Evolutionary conservation across 2,329 filamentous ascomycete species (phyloP), one percentile per base, ranked within the genome.

Genomic region (Diatrype stigma): DNA sequence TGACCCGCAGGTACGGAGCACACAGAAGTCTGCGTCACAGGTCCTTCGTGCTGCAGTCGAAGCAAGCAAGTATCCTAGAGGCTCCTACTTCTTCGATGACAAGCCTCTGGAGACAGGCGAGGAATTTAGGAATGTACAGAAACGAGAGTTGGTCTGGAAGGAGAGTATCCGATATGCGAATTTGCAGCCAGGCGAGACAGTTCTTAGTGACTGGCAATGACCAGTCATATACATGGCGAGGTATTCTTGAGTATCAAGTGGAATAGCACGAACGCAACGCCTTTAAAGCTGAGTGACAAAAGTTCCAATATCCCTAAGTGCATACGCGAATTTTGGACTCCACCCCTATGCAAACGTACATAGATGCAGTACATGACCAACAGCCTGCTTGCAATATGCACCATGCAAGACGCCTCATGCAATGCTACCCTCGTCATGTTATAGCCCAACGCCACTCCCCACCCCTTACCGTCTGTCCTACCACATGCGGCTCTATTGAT

Each of bases 141-240:
- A 49, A 42, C 35, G 44, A 32, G 44, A 47, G 6, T 28, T 49
- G 16, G 37, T 52, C 14, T 52, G 51, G 51, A 52, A 49, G 44
- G 51, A 52, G 44, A 49, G 19, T 26, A n/a, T 47, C n/a, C 42
- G 42, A 23, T 49, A 49, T 22, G 32, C 51, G 22, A 35, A 47
- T 7, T 7, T 52, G n/a, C 17, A 52, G 30, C 19, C 22, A 14
- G 47, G 51, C 2, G 51, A 52, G 35, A 49, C 44, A 16, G 21
- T 49, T 14, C 26, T 52, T 5, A 35, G 17, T 11, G 11, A 52
- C 21, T 52, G 44, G 51, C 26, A 47, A 17, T 52, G 22, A 52
- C 14, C 17, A 49, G n/a, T 32, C 17, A 30, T 10, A 30, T 30
- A 10, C 26, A 30, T 30, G 26, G 26, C 26, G 26, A 30, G 26